phyloP scores from a whole-genome alignment of 768 basidiomycete genomes.

The Clitopilus passeckerianus region DNA sequence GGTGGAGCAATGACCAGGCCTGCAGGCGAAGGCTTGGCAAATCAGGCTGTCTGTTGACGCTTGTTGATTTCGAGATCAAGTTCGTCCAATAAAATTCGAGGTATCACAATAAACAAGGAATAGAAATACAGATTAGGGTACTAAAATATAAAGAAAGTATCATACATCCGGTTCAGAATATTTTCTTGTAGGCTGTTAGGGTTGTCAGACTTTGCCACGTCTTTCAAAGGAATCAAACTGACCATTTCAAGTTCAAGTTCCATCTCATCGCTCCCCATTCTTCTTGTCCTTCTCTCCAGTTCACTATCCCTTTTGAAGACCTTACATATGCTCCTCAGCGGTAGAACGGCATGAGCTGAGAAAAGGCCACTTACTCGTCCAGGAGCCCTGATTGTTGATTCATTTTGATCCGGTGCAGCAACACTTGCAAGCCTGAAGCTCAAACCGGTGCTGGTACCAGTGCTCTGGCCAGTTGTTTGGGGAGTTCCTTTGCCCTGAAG shows the following conservation, averaged over 20 bases:
- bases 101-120: neutral
- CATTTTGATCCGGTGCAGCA: neutral
- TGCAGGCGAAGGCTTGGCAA: neutral
- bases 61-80: constrained; percentile 1
- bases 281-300: constrained; percentile 3
- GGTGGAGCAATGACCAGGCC: neutral
- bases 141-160: neutral
- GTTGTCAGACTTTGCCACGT: neutral
- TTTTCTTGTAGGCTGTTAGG: constrained; percentile 1
- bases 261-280: constrained; percentile 5
- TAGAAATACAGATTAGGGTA: neutral
- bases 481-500: constrained; percentile 16
- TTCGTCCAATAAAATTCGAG: neutral
- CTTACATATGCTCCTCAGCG: neutral
- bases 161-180: constrained; percentile 5
- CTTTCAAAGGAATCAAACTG: neutral
- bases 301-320: constrained; percentile 6
- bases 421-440: neutral
- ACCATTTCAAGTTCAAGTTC: constrained; percentile 8
- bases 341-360: neutral
- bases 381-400: neutral
- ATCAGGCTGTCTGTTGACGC: neutral
- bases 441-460: neutral
- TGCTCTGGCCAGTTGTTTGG: constrained; percentile 1
- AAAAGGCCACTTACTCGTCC: constrained; percentile 2